Evolutionary conservation across 345 rosid species (phyloP).

Genomic region (Moricandia moricandioides): DNA sequence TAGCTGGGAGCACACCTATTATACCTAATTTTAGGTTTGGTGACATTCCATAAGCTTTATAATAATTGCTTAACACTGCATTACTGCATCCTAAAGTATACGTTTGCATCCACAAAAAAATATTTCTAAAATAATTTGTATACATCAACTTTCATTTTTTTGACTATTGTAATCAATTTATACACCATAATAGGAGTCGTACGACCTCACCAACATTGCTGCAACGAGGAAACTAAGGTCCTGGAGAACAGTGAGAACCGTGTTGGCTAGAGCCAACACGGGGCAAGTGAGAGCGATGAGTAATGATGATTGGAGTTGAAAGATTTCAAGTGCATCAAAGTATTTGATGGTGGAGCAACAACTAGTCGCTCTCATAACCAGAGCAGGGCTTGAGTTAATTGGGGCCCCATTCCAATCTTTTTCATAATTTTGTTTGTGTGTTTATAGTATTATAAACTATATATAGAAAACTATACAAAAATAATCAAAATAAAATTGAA

Average conservation of each 20-base stretch:
- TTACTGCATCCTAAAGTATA: background rate
- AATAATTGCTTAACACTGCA: background rate
- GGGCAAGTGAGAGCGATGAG: background rate
- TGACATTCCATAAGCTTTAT: too few species aligned
- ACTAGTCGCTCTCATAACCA: background rate
- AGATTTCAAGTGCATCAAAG: background rate
- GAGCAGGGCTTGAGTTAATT: too few species aligned
- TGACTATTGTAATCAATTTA: background rate
- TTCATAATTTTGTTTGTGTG: too few species aligned
- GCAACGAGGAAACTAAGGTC: constrained; percentile 17
- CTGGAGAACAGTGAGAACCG: background rate
- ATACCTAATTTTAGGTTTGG: too few species aligned
- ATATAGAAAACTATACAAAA: too few species aligned
- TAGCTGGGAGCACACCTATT: too few species aligned
- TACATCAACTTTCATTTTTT: background rate
- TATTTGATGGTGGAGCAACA: constrained; percentile 2
- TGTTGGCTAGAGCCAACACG: background rate
- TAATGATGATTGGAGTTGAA: background rate
- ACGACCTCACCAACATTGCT: constrained; percentile 5
- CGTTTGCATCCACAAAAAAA: background rate
- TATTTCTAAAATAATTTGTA: background rate
- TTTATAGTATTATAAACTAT: too few species aligned
- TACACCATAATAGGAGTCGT: background rate
- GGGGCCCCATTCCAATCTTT: too few species aligned
- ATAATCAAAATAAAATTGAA: too few species aligned